Conservation (phyloP, 1,139 yeast species). For the Meyerozyma smithsonii region DNA sequence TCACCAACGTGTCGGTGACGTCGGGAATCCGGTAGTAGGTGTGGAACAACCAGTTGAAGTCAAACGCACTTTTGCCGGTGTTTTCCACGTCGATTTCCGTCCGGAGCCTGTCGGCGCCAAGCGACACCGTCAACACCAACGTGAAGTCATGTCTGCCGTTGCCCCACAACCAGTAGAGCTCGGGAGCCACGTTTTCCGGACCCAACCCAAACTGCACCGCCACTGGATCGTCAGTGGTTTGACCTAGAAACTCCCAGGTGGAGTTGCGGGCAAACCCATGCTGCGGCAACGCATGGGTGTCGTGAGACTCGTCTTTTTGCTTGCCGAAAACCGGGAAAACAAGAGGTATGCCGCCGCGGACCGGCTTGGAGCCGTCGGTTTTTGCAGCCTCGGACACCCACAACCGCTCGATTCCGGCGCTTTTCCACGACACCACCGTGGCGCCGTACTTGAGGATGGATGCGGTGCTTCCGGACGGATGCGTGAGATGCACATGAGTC, state of each 20-base stretch:
- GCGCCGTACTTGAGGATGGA: constrained; percentile 84
- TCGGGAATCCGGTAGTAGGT: constrained; percentile 79
- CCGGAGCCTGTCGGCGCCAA: constrained; percentile 48
- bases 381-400: constrained; percentile 68
- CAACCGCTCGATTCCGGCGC: constrained; percentile 61
- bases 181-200: constrained; percentile 69
- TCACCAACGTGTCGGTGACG: constrained; percentile 69
- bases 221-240: constrained; percentile 49
- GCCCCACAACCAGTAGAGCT: constrained; percentile 54
- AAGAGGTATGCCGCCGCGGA: constrained; percentile 94
- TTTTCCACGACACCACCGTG: constrained; percentile 76
- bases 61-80: constrained; percentile 58
- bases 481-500: constrained; percentile 56
- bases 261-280: constrained; percentile 94
- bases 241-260: constrained; percentile 90
- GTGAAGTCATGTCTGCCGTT: constrained; percentile 64
- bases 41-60: constrained; percentile 93
- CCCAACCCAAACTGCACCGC: constrained; percentile 87
- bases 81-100: constrained; percentile 76
- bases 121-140: constrained; percentile 61
- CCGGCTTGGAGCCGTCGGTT: constrained; percentile 87
- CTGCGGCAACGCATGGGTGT: constrained; percentile 64
- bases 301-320: constrained; percentile 32
- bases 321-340: constrained; percentile 96
- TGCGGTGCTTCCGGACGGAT: constrained; percentile 49